Percentiles rank a stretch among this genome's conserved stretches.
phyloP scores from a whole-genome alignment of 345 rosid species.

The Streptanthus diversifolius region DNA sequence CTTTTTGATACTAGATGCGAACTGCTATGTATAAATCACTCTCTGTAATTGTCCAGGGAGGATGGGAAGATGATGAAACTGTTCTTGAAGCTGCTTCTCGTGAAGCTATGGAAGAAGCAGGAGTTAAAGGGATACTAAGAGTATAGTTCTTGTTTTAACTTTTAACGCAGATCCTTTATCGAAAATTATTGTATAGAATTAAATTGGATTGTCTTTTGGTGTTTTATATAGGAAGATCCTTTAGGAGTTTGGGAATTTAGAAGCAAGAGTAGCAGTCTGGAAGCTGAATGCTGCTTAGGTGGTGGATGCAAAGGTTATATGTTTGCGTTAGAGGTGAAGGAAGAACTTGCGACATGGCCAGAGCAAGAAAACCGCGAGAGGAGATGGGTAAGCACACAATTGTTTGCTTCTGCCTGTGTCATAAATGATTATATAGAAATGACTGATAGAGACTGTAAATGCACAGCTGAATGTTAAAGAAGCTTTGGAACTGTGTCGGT shows the following conservation, averaged over 20 bases:
- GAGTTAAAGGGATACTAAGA: constrained; percentile 67
- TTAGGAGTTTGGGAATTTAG: constrained; percentile 53
- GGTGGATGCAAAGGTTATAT: constrained; percentile 74
- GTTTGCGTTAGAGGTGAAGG: constrained; percentile 71
- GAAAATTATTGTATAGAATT: not conserved
- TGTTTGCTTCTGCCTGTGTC: not conserved
- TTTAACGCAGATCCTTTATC: not conserved
- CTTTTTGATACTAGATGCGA: not conserved
- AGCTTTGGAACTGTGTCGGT: constrained; percentile 64
- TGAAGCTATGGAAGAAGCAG: constrained; percentile 95
- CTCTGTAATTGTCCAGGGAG: constrained; percentile 50
- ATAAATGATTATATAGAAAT: not conserved
- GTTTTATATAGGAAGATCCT: constrained; percentile 48
- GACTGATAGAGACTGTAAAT: not conserved
- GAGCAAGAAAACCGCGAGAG: constrained; percentile 52
- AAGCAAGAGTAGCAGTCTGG: constrained; percentile 32
- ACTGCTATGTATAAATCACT: not conserved
- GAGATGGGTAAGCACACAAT: constrained; percentile 55
- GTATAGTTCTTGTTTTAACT: constrained; percentile 34
- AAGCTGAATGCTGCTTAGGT: constrained; percentile 34
- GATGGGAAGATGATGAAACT: constrained; percentile 97
- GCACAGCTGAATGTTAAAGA: constrained; percentile 50
- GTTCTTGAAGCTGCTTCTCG: constrained; percentile 81
- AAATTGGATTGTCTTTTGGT: not conserved
- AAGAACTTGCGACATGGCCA: constrained; percentile 80